phyloP scores from a whole-genome alignment of 2,329 filamentous ascomycete genomes.

The Aspergillus ruber region DNA sequence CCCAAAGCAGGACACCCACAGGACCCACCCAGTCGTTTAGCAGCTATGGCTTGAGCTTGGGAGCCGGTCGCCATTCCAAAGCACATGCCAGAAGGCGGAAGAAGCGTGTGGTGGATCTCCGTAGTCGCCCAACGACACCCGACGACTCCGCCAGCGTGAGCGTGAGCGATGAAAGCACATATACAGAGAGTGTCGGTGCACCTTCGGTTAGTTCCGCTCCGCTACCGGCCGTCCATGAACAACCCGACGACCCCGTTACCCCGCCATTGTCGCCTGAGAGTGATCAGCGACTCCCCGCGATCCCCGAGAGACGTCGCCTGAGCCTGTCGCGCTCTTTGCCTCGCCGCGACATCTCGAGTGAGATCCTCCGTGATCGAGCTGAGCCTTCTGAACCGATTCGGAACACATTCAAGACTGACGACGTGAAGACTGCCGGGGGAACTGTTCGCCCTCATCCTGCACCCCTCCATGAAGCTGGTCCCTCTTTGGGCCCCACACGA shows the following conservation, averaged over 20 bases:
- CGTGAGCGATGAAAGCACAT: slow-evolving; percentile 37
- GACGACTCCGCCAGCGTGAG: slow-evolving; percentile 31
- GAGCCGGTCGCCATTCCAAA: slow-evolving; percentile 39
- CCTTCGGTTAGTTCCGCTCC: slow-evolving; percentile 48
- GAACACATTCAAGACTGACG: slow-evolving; percentile 12
- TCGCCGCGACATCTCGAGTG: slow-evolving; percentile 17
- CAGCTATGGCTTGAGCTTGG: slow-evolving; percentile 34
- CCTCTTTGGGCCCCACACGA: slow-evolving; percentile 17
- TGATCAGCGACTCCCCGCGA: slow-evolving; percentile 24
- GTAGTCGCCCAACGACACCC: slow-evolving; percentile 31
- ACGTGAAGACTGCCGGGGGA: slow-evolving; percentile 30
- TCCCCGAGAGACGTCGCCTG: slow-evolving; percentile 28
- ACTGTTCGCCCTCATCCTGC: slow-evolving; percentile 14
- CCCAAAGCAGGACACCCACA: slow-evolving; percentile 52
- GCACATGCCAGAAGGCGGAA: slow-evolving; percentile 40
- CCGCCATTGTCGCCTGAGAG: slow-evolving; percentile 44
- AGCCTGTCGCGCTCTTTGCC: slow-evolving; percentile 21
- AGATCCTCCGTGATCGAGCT: slow-evolving; percentile 14
- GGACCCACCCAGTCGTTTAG: slow-evolving; percentile 30
- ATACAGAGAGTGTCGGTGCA: slow-evolving; percentile 36
- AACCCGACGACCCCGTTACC: slow-evolving; percentile 49
- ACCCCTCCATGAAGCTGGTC: slow-evolving; percentile 21
- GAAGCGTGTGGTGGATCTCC: slow-evolving; percentile 45
- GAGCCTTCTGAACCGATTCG: slow-evolving; percentile 19
- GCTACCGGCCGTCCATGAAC: slow-evolving; percentile 54